Evolutionary conservation across 1,139 yeast genomes (phyloP).

Genomic region (Protomyces lactucae-debilis): DNA sequence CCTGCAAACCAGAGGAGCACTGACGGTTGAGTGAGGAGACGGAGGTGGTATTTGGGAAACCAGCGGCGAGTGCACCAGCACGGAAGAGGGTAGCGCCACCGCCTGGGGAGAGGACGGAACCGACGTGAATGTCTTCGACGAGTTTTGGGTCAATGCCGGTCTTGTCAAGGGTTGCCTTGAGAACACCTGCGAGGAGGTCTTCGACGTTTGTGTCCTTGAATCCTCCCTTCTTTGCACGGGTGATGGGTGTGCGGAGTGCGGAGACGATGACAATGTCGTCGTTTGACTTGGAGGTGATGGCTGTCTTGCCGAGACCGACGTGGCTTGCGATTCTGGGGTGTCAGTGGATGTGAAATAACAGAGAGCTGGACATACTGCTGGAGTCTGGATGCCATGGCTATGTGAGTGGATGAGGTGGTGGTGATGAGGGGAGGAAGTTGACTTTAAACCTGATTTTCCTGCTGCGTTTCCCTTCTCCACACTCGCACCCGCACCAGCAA

Average conservation of each 20-base stretch:
- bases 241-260: constrained; percentile 84
- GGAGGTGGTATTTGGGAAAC: constrained; percentile 67
- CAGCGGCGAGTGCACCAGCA: constrained; percentile 74
- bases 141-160: constrained; percentile 55
- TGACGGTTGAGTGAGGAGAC: constrained; percentile 85
- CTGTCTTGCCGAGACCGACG: constrained; percentile 22
- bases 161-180: constrained; percentile 49
- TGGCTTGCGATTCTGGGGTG: constrained; percentile 18
- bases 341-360: not conserved
- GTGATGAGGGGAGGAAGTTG: not conserved
- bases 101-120: constrained; percentile 56
- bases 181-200: constrained; percentile 61
- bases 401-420: not conserved
- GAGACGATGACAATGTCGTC: constrained; percentile 83
- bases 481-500: not conserved
- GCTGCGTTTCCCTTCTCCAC: not conserved
- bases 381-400: not conserved
- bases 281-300: constrained; percentile 39
- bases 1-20: constrained; percentile 90
- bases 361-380: not conserved
- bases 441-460: not conserved
- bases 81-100: constrained; percentile 47
- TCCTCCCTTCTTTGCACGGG: constrained; percentile 57
- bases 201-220: constrained; percentile 74
- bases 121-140: constrained; percentile 79